Evolutionary conservation across 495 filamentous ascomycete species (phyloP).

Genomic region (Rhypophila decipiens): DNA sequence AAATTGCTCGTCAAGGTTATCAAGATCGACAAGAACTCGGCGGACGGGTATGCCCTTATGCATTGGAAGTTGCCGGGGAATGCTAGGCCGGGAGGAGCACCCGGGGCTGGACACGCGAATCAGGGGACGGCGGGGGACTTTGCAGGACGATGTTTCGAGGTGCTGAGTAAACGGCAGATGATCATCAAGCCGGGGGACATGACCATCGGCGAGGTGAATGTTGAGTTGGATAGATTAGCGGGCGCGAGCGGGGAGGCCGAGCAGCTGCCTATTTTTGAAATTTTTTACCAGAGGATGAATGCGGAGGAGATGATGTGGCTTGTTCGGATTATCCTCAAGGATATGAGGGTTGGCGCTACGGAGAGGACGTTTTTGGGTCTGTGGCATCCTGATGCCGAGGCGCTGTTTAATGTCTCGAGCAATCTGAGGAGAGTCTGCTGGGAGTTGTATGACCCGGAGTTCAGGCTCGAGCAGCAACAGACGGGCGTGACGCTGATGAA

Average conservation of each 20-base stretch:
- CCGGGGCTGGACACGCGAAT: slow-evolving; percentile 63
- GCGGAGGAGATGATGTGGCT: slow-evolving; percentile 91
- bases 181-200: slow-evolving; percentile 65
- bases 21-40: slow-evolving; percentile 87
- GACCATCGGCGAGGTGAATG: slow-evolving; percentile 85
- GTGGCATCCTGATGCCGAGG: slow-evolving; percentile 93
- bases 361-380: slow-evolving; percentile 86
- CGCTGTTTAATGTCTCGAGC: slow-evolving; percentile 83
- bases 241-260: slow-evolving; percentile 69
- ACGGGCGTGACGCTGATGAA: slow-evolving; percentile 78
- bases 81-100: slow-evolving; percentile 44
- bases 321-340: slow-evolving; percentile 86
- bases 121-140: slow-evolving; percentile 79
- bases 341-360: slow-evolving; percentile 97
- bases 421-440: slow-evolving; percentile 89
- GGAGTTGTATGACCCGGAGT: slow-evolving; percentile 76
- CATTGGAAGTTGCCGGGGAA: slow-evolving; percentile 92
- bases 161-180: slow-evolving; percentile 80
- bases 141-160: slow-evolving; percentile 76
- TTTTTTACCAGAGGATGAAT: slow-evolving; percentile 89
- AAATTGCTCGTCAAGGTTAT: slow-evolving; percentile 84
- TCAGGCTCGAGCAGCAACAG: slow-evolving; percentile 69
- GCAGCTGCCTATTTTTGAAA: slow-evolving; percentile 69
- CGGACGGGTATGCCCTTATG: slow-evolving; percentile 76
- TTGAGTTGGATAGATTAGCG: slow-evolving; percentile 73